phyloP scores from a whole-genome alignment of 202 grass and related monocot genomes.

The Dendrocalamus latiflorus region DNA sequence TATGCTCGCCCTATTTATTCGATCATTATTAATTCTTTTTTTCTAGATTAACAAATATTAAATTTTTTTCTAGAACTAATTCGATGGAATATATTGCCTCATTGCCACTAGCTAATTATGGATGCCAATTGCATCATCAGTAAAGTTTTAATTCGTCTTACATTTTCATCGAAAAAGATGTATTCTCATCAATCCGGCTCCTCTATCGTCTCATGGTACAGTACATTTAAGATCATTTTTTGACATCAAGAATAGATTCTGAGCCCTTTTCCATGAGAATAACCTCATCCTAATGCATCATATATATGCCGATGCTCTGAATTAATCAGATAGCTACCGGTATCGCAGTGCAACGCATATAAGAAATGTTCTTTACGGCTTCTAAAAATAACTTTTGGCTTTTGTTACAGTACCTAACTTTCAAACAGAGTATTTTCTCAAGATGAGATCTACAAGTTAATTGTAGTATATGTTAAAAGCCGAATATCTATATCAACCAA shows the following conservation, averaged over 20 bases:
- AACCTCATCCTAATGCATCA: slow-evolving; percentile 2
- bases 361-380: not conserved
- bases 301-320: slow-evolving; percentile 7
- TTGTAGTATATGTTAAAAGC: too few species aligned
- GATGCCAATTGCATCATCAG: not conserved
- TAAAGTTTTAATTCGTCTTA: not conserved
- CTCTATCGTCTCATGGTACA: not conserved
- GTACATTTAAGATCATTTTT: not conserved
- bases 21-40: not conserved
- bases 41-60: not conserved
- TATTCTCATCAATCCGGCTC: not conserved
- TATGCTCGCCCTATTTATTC: too few species aligned
- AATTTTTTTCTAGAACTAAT: not conserved
- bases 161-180: slow-evolving; percentile 16
- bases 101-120: not conserved
- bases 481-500: too few species aligned
- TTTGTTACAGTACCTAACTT: too few species aligned
- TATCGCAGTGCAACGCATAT: not conserved
- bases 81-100: not conserved
- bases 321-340: not conserved
- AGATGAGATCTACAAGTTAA: too few species aligned
- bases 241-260: too few species aligned
- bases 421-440: too few species aligned
- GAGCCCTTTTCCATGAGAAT: too few species aligned
- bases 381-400: too few species aligned